Base-by-base conservation (phyloP, 805 yeast genomes). In the Cyberlindnera mrakii region DNA sequence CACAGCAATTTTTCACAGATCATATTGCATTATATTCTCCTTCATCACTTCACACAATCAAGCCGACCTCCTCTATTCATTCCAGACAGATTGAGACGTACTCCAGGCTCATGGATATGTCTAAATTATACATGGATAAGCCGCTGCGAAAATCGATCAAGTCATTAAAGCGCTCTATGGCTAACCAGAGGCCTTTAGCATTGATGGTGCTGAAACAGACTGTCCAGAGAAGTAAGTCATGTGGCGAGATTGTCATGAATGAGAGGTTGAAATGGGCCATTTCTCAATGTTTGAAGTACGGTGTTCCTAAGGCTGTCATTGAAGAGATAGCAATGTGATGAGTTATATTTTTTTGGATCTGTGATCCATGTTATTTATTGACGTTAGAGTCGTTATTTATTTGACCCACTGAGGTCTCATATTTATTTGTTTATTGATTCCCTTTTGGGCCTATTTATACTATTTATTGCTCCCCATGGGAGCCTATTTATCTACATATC, bases 261-360 rank as follows among this genome's bases (percentile, higher is more conserved):
- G 46, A 45, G 5, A 31, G 51, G 15, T 23, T 48, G 42, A 35
- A 35, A n/a, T 48, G 46, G 44, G 51, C 47, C 10, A 16, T 42
- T 9, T 20, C 42, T 1, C 46, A 48, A 18, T 48, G 51, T 37
- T 29, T 29, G 17, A 31, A 18, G 27, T 45, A 43, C 17, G 40
- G 39, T 6, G 51, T 48, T 6, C 45, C 48, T 10, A 40, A 41
- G 37, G 33, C 38, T 5, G 44, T 45, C 10, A 25, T 48, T 13
- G 37, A 30, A 11, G 42, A 41, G 2, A 15, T 45, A 23, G 27
- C 9, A 19, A 31, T 48, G 34, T 39, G 43, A 15, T 42, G 37
- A 42, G 6, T 10, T 19, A 19, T 23, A 14, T 16, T 32, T 27
- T 14, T 30, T 25, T 23, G 27, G 27, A 23, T 23, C 27, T 6